A percentile compares a stretch with the other conserved stretches of the same genome.
Evolutionary conservation across 305 asterid genomes (phyloP).

Genomic region (Fraxinus velutina): DNA sequence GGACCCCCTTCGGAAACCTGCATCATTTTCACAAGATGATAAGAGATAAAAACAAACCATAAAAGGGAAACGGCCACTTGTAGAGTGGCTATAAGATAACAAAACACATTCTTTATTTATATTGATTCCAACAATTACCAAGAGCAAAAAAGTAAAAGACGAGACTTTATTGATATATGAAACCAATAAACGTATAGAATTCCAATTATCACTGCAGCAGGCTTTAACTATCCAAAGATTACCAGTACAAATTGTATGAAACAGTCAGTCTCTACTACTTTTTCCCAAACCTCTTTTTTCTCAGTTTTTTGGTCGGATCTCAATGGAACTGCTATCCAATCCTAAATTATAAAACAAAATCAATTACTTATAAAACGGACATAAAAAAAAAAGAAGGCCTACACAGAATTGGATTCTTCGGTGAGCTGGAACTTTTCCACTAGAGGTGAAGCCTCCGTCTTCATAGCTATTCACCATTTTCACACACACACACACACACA

Average conservation of each 20-base stretch:
- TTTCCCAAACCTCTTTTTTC: background rate
- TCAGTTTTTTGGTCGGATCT: background rate
- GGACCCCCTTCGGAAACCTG: slow-evolving; percentile 89
- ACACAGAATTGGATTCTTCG: slow-evolving; percentile 64
- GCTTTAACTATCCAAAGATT: background rate
- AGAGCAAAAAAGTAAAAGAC: background rate
- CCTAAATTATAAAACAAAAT: background rate
- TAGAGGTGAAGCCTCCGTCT: slow-evolving; percentile 83
- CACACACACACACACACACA: background rate
- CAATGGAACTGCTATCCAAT: background rate
- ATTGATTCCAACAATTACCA: background rate
- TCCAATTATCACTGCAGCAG: background rate
- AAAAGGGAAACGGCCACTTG: background rate
- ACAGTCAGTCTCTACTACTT: background rate
- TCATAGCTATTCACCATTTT: slow-evolving; percentile 59
- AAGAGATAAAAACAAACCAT: background rate
- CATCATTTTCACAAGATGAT: slow-evolving; percentile 26
- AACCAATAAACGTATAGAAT: background rate
- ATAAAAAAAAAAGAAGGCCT: slow-evolving; percentile 18
- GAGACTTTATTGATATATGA: background rate
- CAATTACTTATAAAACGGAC: background rate
- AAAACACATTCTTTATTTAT: background rate
- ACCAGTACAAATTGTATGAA: background rate
- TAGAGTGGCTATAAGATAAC: background rate
- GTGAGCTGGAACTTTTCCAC: slow-evolving; percentile 70